Percentiles rank a stretch among this genome's conserved stretches.
These are phyloP conservation scores for Apiospora malaysiana DNA, from an alignment of 2,329 filamentous ascomycete genomes.

Conservation along the genomic window DNA sequence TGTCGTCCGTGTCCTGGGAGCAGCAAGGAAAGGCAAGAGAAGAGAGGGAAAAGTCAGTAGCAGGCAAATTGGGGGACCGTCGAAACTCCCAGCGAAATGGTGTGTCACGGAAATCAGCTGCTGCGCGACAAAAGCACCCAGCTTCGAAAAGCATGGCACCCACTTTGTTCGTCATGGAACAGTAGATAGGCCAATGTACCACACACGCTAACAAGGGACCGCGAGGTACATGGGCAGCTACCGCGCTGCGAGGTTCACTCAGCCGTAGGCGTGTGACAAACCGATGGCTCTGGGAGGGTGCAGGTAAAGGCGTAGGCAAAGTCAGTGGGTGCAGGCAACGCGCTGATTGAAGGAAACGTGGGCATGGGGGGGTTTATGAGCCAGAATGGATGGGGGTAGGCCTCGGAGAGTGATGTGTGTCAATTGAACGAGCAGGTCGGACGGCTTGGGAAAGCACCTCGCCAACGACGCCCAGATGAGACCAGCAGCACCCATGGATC, in stretches of 20 bases:
- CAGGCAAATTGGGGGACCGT: constrained; percentile 21
- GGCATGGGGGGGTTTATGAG: constrained; percentile 17
- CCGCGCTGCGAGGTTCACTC: constrained; percentile 1
- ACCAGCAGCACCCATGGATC: constrained; percentile 14
- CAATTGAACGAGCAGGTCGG: constrained; percentile 23
- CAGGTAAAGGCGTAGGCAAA: constrained; percentile 27
- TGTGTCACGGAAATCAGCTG: constrained; percentile 41
- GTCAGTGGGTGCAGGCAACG: constrained; percentile 22
- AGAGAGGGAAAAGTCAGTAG: constrained; percentile 30
- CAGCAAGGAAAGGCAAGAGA: constrained; percentile 25
- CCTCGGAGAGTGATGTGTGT: constrained; percentile 25
- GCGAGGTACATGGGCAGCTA: constrained; percentile 35
- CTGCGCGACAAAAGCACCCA: constrained; percentile 20
- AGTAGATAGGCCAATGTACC: constrained; percentile 30
- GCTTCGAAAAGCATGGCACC: constrained; percentile 22
- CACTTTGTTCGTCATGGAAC: constrained; percentile 22
- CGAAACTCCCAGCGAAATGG: constrained; percentile 37
- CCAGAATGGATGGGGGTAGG: constrained; percentile 24
- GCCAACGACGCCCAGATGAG: constrained; percentile 19
- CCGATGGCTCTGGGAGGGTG: constrained; percentile 27
- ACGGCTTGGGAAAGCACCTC: constrained; percentile 19
- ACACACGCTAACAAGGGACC: constrained; percentile 38
- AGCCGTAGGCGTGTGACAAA: constrained; percentile 26
- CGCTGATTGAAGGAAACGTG: constrained; percentile 26
- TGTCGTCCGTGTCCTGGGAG: constrained; percentile 13